Evolutionary conservation across 345 rosid genomes (phyloP).

Genomic region (Melaleuca alternifolia): DNA sequence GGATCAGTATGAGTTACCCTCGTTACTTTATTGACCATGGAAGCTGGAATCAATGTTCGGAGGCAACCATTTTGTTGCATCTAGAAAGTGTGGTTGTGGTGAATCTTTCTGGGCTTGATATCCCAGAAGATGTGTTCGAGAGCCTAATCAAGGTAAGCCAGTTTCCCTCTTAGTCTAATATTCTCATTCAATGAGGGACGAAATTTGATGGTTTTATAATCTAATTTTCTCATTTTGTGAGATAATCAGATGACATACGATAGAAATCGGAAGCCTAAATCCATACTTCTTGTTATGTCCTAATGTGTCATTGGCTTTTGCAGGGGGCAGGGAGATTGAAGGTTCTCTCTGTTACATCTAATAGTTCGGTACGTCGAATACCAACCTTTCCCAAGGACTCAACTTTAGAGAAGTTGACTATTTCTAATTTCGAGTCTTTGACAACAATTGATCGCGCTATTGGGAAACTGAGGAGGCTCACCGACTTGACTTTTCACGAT

Average conservation of each 20-base stretch:
- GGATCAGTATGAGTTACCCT: no score
- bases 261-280: neutral
- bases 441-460: neutral
- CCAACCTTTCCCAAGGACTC: neutral
- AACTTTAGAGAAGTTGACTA: neutral
- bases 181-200: no score
- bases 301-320: neutral
- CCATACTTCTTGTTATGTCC: neutral
- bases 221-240: no score
- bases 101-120: no score
- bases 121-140: no score
- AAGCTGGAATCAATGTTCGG: no score
- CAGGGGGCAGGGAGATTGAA: neutral
- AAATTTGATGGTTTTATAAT: neutral
- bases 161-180: no score
- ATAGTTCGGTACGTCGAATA: rapidly evolving
- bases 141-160: no score
- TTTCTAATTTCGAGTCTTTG: neutral
- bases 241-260: neutral
- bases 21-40: no score
- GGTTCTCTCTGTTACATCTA: no score
- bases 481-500: rapidly evolving
- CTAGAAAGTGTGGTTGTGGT: no score
- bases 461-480: neutral
- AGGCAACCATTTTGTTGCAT: no score